Percentiles rank a stretch among this genome's conserved stretches.
phyloP scores from a whole-genome alignment of 2,329 filamentous ascomycete genomes.

The Torrubiella hemipterigena region DNA sequence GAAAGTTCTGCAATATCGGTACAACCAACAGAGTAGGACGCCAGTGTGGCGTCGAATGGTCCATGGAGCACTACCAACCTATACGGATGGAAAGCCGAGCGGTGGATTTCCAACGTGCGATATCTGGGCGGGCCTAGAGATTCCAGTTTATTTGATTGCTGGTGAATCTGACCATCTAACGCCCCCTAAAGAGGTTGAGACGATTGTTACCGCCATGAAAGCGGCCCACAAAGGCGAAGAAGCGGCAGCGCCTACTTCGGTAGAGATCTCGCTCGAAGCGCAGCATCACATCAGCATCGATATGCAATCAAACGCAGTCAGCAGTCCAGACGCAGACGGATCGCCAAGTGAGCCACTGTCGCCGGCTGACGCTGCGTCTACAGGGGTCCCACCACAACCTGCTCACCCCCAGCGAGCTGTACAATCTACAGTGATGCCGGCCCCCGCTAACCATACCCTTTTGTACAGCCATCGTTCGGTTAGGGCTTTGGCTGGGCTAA shows the following conservation, averaged over 20 bases:
- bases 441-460: constrained; percentile 71
- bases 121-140: constrained; percentile 58
- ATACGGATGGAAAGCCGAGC: constrained; percentile 34
- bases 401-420: constrained; percentile 41
- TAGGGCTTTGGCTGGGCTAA: constrained; percentile 65
- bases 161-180: constrained; percentile 69
- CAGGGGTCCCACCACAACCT: constrained; percentile 34
- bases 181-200: constrained; percentile 56
- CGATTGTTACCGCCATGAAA: constrained; percentile 41
- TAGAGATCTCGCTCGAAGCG: constrained; percentile 17
- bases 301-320: constrained; percentile 17
- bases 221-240: constrained; percentile 12
- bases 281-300: constrained; percentile 26
- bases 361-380: constrained; percentile 24
- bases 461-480: constrained; percentile 69
- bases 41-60: constrained; percentile 76
- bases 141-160: constrained; percentile 68
- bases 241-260: constrained; percentile 34
- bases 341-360: constrained; percentile 32
- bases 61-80: constrained; percentile 54
- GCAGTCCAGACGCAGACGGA: constrained; percentile 18
- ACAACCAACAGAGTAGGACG: constrained; percentile 74
- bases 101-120: constrained; percentile 59
- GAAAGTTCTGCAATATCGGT: constrained; percentile 55
- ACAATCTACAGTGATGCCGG: constrained; percentile 58